A percentile compares a stretch with the other conserved stretches of the same genome.
These are phyloP conservation scores for Symbiodinium natans DNA, from an alignment of 73 alveolate genomes.

Conservation along the genomic window DNA sequence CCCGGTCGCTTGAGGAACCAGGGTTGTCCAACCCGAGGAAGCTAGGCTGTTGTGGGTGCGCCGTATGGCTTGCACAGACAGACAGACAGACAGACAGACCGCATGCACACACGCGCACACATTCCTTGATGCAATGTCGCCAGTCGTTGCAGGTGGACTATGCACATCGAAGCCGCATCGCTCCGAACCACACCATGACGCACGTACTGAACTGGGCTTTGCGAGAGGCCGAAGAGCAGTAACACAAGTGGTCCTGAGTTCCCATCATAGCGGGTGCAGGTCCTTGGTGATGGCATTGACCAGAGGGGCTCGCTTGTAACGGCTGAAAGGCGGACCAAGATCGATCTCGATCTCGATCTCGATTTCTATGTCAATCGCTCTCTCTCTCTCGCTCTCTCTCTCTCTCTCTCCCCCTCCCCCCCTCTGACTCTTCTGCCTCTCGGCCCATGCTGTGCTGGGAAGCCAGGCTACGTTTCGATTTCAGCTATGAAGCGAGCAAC, in stretches of 20 bases:
- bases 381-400: too few relatives aligned
- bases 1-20: too few relatives aligned
- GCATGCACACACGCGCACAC: neutral
- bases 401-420: too few relatives aligned
- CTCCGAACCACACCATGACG: slow-evolving; percentile 93
- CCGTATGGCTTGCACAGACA: too few relatives aligned
- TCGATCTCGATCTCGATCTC: neutral
- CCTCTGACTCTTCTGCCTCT: neutral
- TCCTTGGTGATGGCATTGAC: slow-evolving; percentile 64
- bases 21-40: too few relatives aligned
- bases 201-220: slow-evolving; percentile 94
- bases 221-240: slow-evolving; percentile 37
- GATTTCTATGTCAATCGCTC: too few relatives aligned
- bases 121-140: too few relatives aligned
- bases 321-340: slow-evolving; percentile 40
- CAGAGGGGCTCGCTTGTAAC: slow-evolving; percentile 87
- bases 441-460: neutral
- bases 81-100: too few relatives aligned
- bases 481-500: slow-evolving; percentile 86
- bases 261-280: neutral
- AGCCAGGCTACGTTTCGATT: slow-evolving; percentile 77
- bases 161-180: slow-evolving; percentile 48
- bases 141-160: slow-evolving; percentile 68
- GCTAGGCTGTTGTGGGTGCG: too few relatives aligned
- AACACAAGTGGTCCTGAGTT: neutral